A percentile compares a stretch with the other conserved stretches of the same genome.
Conservation (phyloP, 1,284 basidiomycete species). For the Taiwanofungus camphoratus region DNA sequence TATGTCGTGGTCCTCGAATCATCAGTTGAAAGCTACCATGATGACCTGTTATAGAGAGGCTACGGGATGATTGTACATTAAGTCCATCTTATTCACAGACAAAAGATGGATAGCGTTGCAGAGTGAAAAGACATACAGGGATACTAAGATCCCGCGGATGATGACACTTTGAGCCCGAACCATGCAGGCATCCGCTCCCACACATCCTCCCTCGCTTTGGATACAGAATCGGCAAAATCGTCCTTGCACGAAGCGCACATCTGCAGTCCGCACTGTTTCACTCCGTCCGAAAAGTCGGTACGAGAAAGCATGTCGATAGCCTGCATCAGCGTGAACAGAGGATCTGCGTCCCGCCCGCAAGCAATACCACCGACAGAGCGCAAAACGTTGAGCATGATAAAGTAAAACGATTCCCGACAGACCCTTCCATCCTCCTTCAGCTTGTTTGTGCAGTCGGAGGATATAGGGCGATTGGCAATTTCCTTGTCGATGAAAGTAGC, state of each 20-base stretch:
- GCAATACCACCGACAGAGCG: conserved; percentile 66
- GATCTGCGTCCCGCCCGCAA: conserved; percentile 65
- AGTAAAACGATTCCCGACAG: conserved; percentile 68
- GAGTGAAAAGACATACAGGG: too few species aligned
- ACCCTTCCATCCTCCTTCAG: conserved; percentile 22
- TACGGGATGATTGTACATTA: too few species aligned
- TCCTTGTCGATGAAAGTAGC: conserved; percentile 55
- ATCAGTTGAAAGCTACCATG: too few species aligned
- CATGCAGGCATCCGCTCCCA: conserved; percentile 61
- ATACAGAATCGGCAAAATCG: conserved; percentile 48
- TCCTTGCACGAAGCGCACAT: conserved; percentile 57
- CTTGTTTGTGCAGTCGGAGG: conserved; percentile 41
- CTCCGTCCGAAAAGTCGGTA: conserved; percentile 63
- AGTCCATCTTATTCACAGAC: too few species aligned
- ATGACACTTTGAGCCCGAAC: conserved; percentile 64
- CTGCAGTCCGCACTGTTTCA: conserved; percentile 47
- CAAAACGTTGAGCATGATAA: conserved; percentile 65
- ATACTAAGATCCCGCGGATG: too few species aligned
- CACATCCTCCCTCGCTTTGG: conserved; percentile 52
- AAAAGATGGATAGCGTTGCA: too few species aligned
- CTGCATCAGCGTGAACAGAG: conserved; percentile 60
- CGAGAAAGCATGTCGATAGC: conserved; percentile 64
- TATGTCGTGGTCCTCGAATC: too few species aligned
- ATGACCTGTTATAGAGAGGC: too few species aligned
- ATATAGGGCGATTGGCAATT: conserved; percentile 43